Evolutionary conservation across 208 protist species (phyloP).

Genomic region (Leishmania mexicana): DNA sequence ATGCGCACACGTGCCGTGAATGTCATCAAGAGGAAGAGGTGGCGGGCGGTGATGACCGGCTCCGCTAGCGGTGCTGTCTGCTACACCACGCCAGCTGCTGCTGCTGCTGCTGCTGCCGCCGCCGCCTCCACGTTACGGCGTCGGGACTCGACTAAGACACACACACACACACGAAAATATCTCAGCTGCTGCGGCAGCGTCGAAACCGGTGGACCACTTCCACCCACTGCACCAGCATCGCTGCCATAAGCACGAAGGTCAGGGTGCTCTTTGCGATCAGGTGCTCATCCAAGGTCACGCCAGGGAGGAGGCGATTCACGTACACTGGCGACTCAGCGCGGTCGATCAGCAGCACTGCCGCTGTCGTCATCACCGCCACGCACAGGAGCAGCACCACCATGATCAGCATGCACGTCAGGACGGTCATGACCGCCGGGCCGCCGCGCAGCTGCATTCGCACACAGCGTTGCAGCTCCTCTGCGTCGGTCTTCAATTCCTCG

Average conservation of each 20-base stretch:
- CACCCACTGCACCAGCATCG: conserved; percentile 37
- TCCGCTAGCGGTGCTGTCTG: not conserved
- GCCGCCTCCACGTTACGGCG: not conserved
- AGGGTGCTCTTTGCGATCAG: conserved; percentile 26
- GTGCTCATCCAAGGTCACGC: conserved; percentile 34
- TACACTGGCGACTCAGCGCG: conserved; percentile 19
- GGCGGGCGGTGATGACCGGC: not conserved
- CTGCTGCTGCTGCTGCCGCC: not conserved
- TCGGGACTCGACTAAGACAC: not conserved
- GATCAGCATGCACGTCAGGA: conserved; percentile 16
- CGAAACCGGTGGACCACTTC: conserved; percentile 26
- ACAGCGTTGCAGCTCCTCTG: conserved; percentile 23
- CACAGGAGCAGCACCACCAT: conserved; percentile 20
- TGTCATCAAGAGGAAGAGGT: not conserved
- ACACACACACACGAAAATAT: not conserved
- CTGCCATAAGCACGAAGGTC: conserved; percentile 3
- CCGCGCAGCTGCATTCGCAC: conserved; percentile 27
- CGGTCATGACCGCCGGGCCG: conserved; percentile 32
- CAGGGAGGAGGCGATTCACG: conserved; percentile 17
- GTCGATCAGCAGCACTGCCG: conserved; percentile 28
- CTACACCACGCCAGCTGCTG: not conserved
- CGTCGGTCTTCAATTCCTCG: not conserved
- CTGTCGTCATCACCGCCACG: conserved; percentile 15
- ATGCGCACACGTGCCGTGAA: not conserved
- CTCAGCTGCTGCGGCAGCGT: conserved; percentile 17